phyloP scores from a whole-genome alignment of 768 basidiomycete species.

The Calvatia gigantea region DNA sequence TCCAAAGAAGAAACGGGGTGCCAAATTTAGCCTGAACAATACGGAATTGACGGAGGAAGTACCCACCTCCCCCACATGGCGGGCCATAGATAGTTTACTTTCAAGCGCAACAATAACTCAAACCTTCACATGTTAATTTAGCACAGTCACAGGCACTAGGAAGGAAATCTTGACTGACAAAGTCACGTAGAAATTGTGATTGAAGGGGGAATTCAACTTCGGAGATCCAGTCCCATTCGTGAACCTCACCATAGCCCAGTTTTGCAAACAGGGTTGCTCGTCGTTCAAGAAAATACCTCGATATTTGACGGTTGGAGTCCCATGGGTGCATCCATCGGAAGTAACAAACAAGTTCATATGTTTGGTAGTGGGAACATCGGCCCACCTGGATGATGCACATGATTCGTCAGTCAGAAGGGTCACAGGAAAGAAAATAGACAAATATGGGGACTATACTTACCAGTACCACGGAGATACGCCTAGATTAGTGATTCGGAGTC shows the following conservation, averaged over 20 bases:
- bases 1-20: constrained; percentile 10
- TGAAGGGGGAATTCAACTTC: constrained; percentile 55
- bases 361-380: constrained; percentile 60
- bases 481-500: constrained; percentile 18
- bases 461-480: constrained; percentile 70
- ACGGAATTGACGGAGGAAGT: not conserved
- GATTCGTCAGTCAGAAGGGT: not conserved
- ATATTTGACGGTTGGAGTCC: constrained; percentile 63
- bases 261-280: constrained; percentile 66
- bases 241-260: constrained; percentile 68
- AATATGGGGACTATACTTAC: constrained; percentile 26
- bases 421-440: constrained; percentile 3
- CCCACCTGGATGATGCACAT: constrained; percentile 47
- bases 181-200: constrained; percentile 54
- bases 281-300: constrained; percentile 74
- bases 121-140: constrained; percentile 35
- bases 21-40: not conserved
- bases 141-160: not conserved
- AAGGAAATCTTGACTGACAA: constrained; percentile 29
- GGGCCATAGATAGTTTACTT: constrained; percentile 71
- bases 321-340: constrained; percentile 46
- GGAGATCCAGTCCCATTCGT: constrained; percentile 54
- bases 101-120: constrained; percentile 61
- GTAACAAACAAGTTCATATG: constrained; percentile 46
- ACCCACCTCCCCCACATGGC: constrained; percentile 41